Percentiles rank a stretch among this genome's conserved stretches.
These are phyloP conservation scores for Picea sitchensis DNA, from an alignment of 75 land plant genomes.

Conservation along the genomic window DNA sequence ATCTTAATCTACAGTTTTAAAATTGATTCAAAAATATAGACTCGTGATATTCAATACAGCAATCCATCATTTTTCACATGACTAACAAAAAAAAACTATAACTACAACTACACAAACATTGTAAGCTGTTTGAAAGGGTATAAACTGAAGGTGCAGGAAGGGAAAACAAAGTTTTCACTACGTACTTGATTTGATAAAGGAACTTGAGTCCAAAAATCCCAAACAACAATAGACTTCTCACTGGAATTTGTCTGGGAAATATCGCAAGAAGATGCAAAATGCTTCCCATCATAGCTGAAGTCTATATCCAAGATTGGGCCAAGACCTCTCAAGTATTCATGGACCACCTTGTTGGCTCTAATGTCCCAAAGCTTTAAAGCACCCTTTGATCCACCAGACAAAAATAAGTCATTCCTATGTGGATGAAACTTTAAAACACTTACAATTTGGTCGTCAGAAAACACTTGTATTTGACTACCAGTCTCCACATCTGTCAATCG, in stretches of 20 bases:
- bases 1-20: background rate
- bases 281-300: conserved; percentile 61
- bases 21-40: too few relatives aligned
- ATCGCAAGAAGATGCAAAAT: conserved; percentile 75
- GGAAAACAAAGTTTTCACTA: conserved; percentile 2
- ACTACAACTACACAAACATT: background rate
- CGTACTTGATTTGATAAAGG: conserved; percentile 88
- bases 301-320: conserved; percentile 85
- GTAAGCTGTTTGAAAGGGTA: background rate
- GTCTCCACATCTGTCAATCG: conserved; percentile 75
- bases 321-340: conserved; percentile 51
- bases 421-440: conserved; percentile 70
- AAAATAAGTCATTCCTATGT: conserved; percentile 44
- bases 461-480: conserved; percentile 51
- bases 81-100: background rate
- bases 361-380: conserved; percentile 73
- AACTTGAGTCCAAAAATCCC: conserved; percentile 74
- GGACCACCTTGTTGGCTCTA: conserved; percentile 50
- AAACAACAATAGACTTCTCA: conserved; percentile 82
- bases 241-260: conserved; percentile 59
- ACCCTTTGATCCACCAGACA: conserved; percentile 85
- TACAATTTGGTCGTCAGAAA: conserved; percentile 71
- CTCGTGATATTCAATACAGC: background rate
- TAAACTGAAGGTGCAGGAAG: conserved; percentile 8
- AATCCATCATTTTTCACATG: background rate